Evolutionary conservation across 768 basidiomycete genomes (phyloP).

Genomic region (Asterophora lycoperdoides): DNA sequence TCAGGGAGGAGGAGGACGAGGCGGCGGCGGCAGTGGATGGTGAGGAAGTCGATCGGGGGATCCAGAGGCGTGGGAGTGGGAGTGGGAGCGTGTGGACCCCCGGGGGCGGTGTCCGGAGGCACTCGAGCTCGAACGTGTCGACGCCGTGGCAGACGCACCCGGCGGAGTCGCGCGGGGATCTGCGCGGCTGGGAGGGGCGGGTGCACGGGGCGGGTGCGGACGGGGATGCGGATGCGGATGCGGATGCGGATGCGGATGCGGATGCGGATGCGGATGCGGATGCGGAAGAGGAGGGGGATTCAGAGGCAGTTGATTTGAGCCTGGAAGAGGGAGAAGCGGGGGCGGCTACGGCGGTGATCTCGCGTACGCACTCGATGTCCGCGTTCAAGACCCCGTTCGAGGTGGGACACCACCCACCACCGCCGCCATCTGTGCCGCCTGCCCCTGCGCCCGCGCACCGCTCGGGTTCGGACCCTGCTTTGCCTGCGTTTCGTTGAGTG

Average conservation of each 20-base stretch:
- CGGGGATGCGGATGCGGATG: neutral
- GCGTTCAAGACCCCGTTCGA: constrained; percentile 11
- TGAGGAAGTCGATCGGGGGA: too few relatives aligned
- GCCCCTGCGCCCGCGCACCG: neutral
- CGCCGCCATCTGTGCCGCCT: too few relatives aligned
- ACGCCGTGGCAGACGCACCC: constrained; percentile 8
- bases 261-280: neutral
- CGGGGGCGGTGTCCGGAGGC: constrained; percentile 3
- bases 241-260: neutral
- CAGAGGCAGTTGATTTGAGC: neutral
- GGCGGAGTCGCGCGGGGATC: constrained; percentile 1
- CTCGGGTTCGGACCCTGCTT: constrained; percentile 3
- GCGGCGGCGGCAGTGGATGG: too few relatives aligned
- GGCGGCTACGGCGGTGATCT: neutral
- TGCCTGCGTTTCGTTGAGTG: neutral
- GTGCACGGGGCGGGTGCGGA: neutral
- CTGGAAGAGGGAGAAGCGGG: neutral
- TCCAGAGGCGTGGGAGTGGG: neutral
- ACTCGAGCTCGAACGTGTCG: constrained; percentile 4
- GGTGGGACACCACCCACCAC: too few relatives aligned
- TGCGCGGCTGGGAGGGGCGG: constrained; percentile 12
- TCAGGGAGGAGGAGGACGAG: neutral
- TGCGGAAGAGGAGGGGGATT: too few relatives aligned
- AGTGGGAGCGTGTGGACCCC: neutral
- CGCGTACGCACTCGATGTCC: constrained; percentile 19